A percentile compares a stretch with the other conserved stretches of the same genome.
Evolutionary conservation across 257 asterid genomes (phyloP).

Genomic region (Lycium ferocissimum): DNA sequence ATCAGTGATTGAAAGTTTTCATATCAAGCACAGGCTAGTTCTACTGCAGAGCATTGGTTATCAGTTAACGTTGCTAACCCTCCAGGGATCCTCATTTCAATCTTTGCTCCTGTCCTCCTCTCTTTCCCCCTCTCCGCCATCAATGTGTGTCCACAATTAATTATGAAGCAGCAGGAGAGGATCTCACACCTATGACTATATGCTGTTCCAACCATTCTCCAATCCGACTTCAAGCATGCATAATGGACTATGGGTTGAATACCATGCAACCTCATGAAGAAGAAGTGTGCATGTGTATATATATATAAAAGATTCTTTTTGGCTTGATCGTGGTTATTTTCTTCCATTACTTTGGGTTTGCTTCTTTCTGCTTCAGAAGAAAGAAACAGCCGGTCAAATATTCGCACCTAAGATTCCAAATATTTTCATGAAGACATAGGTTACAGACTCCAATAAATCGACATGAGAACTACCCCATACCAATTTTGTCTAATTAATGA

Average conservation of each 20-base stretch:
- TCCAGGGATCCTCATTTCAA: not conserved
- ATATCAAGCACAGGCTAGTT: not conserved
- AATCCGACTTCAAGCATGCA: not conserved
- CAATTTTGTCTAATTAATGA: conserved; percentile 15
- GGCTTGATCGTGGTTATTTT: not conserved
- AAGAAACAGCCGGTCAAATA: not conserved
- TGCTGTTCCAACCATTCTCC: not conserved
- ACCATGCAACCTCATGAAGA: not conserved
- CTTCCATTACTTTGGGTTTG: conserved; percentile 8
- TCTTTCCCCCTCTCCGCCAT: conserved; percentile 1
- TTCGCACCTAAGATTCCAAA: not conserved
- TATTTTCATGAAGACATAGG: not conserved
- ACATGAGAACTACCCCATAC: not conserved
- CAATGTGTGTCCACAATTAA: conserved; percentile 1
- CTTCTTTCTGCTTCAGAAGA: conserved; percentile 4
- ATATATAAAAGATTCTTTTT: not conserved
- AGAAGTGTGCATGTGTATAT: not conserved
- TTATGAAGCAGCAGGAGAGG: conserved; percentile 10
- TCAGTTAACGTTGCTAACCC: conserved; percentile 13
- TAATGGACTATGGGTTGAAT: not conserved
- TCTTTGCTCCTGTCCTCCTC: not conserved
- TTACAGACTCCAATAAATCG: conserved; percentile 2
- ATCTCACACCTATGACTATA: not conserved
- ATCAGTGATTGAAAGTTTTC: not conserved
- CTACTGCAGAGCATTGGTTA: conserved; percentile 1